Evolutionary conservation across 306 rosid genomes (phyloP), one percentile per base, ranked within the genome.

Genomic region (Vigna nakashimae): DNA sequence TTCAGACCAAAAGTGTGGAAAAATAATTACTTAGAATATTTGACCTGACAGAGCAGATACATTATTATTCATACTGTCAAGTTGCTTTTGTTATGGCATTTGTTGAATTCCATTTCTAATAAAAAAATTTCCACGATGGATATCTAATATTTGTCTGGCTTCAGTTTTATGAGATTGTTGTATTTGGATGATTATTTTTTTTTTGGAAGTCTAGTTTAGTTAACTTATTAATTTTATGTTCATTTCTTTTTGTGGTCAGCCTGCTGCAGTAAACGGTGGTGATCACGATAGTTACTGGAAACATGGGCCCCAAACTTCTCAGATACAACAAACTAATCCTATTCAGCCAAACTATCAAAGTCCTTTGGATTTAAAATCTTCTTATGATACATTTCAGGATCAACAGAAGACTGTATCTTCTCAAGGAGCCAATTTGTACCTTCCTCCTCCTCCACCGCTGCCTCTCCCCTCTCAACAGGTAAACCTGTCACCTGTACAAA

Each of bases 351-450:
- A 88, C 78, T 85, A 85, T 88, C 96, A 85, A 83, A 91, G 83
- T 85, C 90, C 91, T 87, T 84, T 87, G 88, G 99, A 91, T 91
- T 85, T 89, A 86, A 88, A 88, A 76, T 75, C 82, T 88, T 87
- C 93, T 81, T 95, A 89, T 90, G 93, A 91, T 85, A 96, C 89
- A 88, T 91, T 91, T 90, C 96, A 91, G 94, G 98, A 90, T 85
- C 99, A 84, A 74, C 97, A 88, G 84, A 87, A 79, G 83, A 78
- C 82, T 67, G 56, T 85, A 24, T 58, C 81, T 75, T 83, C 98
- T 69, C 91, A 82, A 82, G 92, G 88, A 80, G 57, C 85, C 68
- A 85, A 63, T 85, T 70, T 82, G 64, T 94, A 89, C 64, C 82
- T 65, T 8, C 85, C 79, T 65, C 82, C 59, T 46, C 79, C 76